Conservation (phyloP, 2,329 filamentous ascomycete genomes). For the Aureobasidium namibiae region DNA sequence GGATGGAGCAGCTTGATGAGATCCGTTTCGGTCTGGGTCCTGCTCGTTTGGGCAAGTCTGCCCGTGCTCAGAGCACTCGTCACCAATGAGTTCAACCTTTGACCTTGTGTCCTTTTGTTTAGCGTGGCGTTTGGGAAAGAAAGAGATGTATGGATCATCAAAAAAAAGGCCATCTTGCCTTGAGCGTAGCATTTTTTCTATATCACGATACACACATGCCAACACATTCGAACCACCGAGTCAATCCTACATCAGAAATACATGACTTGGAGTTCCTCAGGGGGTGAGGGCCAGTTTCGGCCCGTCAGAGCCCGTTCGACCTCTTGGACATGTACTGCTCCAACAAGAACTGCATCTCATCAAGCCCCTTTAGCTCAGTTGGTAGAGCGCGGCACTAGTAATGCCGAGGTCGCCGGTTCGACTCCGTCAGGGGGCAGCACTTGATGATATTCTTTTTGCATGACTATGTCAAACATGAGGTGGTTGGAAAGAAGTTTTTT, state of each 20-base stretch:
- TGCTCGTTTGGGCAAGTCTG: constrained; percentile 46
- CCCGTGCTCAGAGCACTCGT: background rate
- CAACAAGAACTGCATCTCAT: background rate
- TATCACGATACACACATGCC: background rate
- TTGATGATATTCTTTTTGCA: background rate
- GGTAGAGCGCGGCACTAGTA: constrained; percentile 12
- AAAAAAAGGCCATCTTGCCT: background rate
- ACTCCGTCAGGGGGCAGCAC: constrained; percentile 9
- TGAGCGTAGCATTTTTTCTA: background rate
- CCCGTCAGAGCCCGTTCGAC: too few species aligned
- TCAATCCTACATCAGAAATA: too few species aligned
- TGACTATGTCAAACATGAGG: background rate
- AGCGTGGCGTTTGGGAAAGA: constrained; percentile 3
- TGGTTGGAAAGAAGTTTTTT: background rate
- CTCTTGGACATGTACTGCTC: background rate
- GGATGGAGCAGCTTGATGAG: constrained; percentile 85
- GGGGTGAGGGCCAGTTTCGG: too few species aligned
- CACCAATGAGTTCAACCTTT: background rate
- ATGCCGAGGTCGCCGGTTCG: constrained; percentile 11
- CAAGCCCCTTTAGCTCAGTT: constrained; percentile 11
- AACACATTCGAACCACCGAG: background rate
- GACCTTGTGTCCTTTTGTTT: background rate
- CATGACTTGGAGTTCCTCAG: too few species aligned
- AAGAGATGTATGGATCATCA: background rate
- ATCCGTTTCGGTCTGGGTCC: constrained; percentile 73